Base-by-base conservation (phyloP, 305 asterid species). In the Fraxinus dipetala region DNA sequence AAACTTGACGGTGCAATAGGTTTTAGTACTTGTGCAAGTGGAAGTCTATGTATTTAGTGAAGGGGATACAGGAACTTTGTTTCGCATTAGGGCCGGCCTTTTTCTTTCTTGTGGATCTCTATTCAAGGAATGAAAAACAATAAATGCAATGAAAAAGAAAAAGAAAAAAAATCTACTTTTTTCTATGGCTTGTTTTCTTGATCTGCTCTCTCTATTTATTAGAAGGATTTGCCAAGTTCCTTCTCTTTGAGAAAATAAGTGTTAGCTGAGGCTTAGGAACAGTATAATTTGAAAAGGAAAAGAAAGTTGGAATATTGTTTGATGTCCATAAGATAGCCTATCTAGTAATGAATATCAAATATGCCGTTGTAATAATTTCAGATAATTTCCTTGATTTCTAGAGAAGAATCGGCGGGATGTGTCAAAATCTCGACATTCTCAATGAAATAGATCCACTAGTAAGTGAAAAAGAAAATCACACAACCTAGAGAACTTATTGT, bases 1-100 rank as follows among this genome's bases (percentile, higher is more conserved):
- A 92, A 92, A 80, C 90, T 91, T 43, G 92, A 90, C 13, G 69
- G 82, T 22, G 76, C 75, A 61, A 87, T 90, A 84, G 86, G 78
- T 72, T 78, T 75, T 72, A 45, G 83, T 36, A 78, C 43, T 78
- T 75, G 70, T 51, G 32, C 7, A 22, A 18, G 67, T 45, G 10
- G 69, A 84, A 81, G 80, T 83, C 70, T 84, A 82, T 92, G 84
- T 88, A 84, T 86, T 86, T 85, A 90, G 91, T 83, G 83, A 83
- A 85, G 83, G 83, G 86, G 75, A 80, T 61, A 81, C 83, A 86
- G 85, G 76, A 85, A 45, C 84, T 85, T 81, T 56, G 90, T 81
- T 80, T 72, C 77, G 59, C 77, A 14, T 78, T 59, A 83, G 85
- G 88, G 83, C 28, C 28, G 28, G 31, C 75, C 32, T 75, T 78